A percentile compares a stretch with the other conserved stretches of the same genome.
phyloP scores from a whole-genome alignment of 1,284 basidiomycete genomes.

The Ceratorhiza oryzae-sativae region DNA sequence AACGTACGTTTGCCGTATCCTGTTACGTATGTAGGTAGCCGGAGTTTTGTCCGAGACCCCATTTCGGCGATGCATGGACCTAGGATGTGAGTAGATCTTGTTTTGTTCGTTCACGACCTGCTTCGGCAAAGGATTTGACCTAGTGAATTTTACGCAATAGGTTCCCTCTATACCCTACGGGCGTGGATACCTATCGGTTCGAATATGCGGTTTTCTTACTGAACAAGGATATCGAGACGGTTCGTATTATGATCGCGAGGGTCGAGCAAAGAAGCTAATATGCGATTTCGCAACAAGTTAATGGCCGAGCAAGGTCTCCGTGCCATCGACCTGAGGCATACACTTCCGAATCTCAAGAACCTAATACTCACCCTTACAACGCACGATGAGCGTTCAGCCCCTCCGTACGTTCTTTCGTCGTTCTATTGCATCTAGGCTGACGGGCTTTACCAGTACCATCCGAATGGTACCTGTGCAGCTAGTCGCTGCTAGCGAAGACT shows the following conservation, averaged over 20 bases:
- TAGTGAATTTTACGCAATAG: conserved; percentile 54
- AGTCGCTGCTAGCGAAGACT: conserved; percentile 2
- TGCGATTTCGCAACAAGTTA: conserved; percentile 60
- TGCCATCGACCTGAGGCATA: conserved; percentile 92
- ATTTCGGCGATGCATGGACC: conserved; percentile 95
- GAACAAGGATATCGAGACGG: conserved; percentile 97
- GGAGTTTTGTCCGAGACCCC: conserved; percentile 86
- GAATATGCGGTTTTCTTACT: conserved; percentile 97
- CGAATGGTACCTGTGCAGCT: not conserved
- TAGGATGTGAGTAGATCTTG: conserved; percentile 68
- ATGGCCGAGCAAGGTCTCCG: conserved; percentile 89
- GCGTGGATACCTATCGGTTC: conserved; percentile 95
- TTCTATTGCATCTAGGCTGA: not conserved
- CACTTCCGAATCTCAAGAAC: conserved; percentile 95
- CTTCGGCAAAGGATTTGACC: conserved; percentile 35
- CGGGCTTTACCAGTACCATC: not conserved
- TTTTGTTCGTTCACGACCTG: conserved; percentile 10
- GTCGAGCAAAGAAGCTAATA: conserved; percentile 38
- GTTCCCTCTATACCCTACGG: conserved; percentile 93
- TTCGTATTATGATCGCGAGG: conserved; percentile 52
- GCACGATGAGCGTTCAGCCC: conserved; percentile 55
- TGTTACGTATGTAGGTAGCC: conserved; percentile 85
- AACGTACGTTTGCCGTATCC: conserved; percentile 85
- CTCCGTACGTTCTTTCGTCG: conserved; percentile 20
- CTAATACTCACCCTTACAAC: conserved; percentile 82